These are phyloP conservation scores for Bruguiera hainesii DNA, from an alignment of 441 rosid genomes.

Conservation along the genomic window DNA sequence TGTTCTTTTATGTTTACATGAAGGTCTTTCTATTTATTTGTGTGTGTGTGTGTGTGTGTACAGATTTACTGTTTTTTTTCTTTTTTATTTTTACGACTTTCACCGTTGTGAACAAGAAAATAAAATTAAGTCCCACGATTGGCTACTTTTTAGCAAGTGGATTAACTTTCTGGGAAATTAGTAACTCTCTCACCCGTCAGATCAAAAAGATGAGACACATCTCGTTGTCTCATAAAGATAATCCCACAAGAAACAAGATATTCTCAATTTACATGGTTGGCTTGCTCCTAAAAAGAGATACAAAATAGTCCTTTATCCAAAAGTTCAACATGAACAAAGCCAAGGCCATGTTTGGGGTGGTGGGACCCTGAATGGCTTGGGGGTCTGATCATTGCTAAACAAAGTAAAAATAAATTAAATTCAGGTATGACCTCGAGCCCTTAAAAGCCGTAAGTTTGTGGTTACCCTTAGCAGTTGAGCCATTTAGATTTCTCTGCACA, in stretches of 20 bases:
- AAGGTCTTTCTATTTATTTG: too few species aligned
- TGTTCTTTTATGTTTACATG: too few species aligned
- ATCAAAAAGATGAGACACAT: background rate
- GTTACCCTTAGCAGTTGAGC: background rate
- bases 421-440: conserved; percentile 15
- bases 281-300: conserved; percentile 8
- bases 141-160: too few species aligned
- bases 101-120: too few species aligned
- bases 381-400: conserved; percentile 2
- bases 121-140: too few species aligned
- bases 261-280: background rate
- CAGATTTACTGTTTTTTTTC: too few species aligned
- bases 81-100: too few species aligned
- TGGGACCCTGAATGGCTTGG: conserved; percentile 8
- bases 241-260: background rate
- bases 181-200: background rate
- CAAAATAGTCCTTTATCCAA: background rate
- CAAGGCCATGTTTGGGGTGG: conserved; percentile 10
- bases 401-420: conserved; percentile 2
- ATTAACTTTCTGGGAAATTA: too few species aligned
- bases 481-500: conserved; percentile 7
- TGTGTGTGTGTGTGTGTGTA: too few species aligned
- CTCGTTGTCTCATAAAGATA: background rate
- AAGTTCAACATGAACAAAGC: background rate
- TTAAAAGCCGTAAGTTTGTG: conserved; percentile 15